Conservation (phyloP, 2,329 filamentous ascomycete genomes). For the Trichoderma pleuroti region DNA sequence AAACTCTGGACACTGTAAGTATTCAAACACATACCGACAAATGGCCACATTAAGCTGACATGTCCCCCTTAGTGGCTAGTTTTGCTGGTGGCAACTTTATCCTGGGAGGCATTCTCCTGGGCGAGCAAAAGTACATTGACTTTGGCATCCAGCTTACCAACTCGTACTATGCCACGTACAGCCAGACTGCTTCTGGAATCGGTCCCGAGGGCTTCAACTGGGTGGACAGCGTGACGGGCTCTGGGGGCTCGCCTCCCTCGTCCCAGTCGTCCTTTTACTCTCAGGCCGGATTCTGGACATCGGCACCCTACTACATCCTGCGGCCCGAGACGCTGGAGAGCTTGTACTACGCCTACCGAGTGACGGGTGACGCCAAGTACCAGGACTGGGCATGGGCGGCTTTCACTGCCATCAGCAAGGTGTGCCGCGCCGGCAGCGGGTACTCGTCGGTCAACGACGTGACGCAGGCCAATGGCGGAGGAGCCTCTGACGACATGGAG, state of each 20-base stretch:
- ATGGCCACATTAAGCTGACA: not conserved
- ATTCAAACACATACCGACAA: not conserved
- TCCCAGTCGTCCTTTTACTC: slow-evolving; percentile 59
- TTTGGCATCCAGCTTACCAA: slow-evolving; percentile 71
- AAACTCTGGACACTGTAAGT: slow-evolving; percentile 49
- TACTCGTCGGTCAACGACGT: slow-evolving; percentile 66
- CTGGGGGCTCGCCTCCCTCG: slow-evolving; percentile 43
- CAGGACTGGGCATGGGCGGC: slow-evolving; percentile 82
- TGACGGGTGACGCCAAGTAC: slow-evolving; percentile 71
- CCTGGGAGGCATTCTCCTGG: slow-evolving; percentile 69
- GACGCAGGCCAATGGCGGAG: slow-evolving; percentile 58
- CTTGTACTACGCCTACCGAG: slow-evolving; percentile 82
- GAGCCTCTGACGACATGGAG: slow-evolving; percentile 69
- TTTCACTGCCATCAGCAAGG: slow-evolving; percentile 64
- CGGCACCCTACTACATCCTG: slow-evolving; percentile 58
- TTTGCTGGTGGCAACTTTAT: slow-evolving; percentile 86
- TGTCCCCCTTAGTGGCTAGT: slow-evolving; percentile 57
- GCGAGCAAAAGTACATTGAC: slow-evolving; percentile 62
- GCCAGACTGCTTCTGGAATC: slow-evolving; percentile 63
- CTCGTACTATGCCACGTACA: slow-evolving; percentile 73
- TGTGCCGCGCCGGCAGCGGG: slow-evolving; percentile 61
- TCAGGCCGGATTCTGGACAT: slow-evolving; percentile 69
- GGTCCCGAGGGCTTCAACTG: slow-evolving; percentile 72
- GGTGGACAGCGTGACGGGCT: slow-evolving; percentile 44
- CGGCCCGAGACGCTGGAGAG: slow-evolving; percentile 80